phyloP scores from a whole-genome alignment of 1,284 basidiomycete species.

The Exsudoporus floridanus region DNA sequence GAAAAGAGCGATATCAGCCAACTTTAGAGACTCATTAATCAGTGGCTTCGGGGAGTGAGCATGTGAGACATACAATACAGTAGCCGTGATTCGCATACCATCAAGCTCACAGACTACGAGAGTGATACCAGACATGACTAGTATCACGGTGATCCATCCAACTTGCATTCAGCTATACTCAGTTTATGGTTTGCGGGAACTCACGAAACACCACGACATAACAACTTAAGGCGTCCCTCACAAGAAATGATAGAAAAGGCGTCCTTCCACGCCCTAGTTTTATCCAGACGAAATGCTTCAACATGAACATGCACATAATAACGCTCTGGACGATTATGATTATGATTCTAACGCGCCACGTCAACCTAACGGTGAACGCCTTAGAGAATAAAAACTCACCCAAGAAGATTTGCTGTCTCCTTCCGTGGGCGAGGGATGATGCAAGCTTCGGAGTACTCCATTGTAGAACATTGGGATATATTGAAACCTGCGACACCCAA shows the following conservation, averaged over 20 bases:
- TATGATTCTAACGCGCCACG: slow-evolving; percentile 1
- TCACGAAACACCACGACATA: slow-evolving; percentile 2
- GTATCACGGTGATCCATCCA: no score
- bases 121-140: no score
- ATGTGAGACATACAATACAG: no score
- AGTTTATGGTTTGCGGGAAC: no score
- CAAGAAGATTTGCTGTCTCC: background rate
- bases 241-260: slow-evolving; percentile 19
- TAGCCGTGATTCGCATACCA: no score
- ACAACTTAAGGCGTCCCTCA: slow-evolving; percentile 16
- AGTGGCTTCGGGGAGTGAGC: no score
- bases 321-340: slow-evolving; percentile 7
- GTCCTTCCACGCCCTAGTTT: slow-evolving; percentile 14
- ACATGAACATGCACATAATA: slow-evolving; percentile 9
- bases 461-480: background rate
- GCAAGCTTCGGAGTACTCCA: slow-evolving; percentile 13
- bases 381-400: background rate
- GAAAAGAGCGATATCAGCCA: no score
- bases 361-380: background rate
- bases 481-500: background rate
- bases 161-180: no score
- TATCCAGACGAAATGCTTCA: slow-evolving; percentile 3
- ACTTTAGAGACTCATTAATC: no score
- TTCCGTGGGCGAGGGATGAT: slow-evolving; percentile 5
- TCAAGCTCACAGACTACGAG: no score